Conservation (phyloP, 179 eudicot species). For the Beta corolliflora region DNA sequence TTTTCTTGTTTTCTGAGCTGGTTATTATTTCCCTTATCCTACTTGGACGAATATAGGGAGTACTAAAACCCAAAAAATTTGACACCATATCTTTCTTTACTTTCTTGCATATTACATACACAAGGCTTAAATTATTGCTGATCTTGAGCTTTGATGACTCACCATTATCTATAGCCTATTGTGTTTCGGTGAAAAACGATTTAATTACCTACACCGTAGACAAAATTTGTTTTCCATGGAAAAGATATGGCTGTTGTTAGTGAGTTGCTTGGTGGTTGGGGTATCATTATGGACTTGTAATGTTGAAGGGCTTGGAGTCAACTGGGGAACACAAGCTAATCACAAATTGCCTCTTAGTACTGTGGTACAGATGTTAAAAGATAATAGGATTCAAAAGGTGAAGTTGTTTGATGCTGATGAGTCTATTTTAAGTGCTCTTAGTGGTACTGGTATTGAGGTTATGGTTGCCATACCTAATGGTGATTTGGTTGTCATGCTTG, state of each 20-base stretch:
- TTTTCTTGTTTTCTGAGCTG: not conserved
- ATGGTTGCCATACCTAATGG: conserved; percentile 92
- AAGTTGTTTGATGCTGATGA: conserved; percentile 86
- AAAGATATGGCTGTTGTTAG: conserved; percentile 23
- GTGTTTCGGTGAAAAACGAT: too few relatives aligned
- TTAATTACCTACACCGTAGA: too few relatives aligned
- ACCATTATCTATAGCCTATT: too few relatives aligned
- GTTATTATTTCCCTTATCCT: not conserved
- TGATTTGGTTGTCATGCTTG: conserved; percentile 52
- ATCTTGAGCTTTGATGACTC: too few relatives aligned
- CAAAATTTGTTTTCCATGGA: conserved; percentile 12
- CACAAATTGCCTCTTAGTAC: conserved; percentile 56
- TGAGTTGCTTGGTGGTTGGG: conserved; percentile 11
- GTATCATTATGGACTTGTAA: not conserved
- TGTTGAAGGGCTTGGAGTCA: conserved; percentile 66
- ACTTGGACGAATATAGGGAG: not conserved
- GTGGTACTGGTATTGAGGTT: conserved; percentile 72
- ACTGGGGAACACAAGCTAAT: conserved; percentile 87
- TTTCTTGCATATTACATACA: not conserved
- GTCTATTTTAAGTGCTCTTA: conserved; percentile 57
- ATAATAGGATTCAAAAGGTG: conserved; percentile 76
- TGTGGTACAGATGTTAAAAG: conserved; percentile 75
- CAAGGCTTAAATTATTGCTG: too few relatives aligned
- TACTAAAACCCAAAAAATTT: not conserved
- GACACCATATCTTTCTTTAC: not conserved